phyloP scores from a whole-genome alignment of 768 basidiomycete species.

The Suillus lakei region DNA sequence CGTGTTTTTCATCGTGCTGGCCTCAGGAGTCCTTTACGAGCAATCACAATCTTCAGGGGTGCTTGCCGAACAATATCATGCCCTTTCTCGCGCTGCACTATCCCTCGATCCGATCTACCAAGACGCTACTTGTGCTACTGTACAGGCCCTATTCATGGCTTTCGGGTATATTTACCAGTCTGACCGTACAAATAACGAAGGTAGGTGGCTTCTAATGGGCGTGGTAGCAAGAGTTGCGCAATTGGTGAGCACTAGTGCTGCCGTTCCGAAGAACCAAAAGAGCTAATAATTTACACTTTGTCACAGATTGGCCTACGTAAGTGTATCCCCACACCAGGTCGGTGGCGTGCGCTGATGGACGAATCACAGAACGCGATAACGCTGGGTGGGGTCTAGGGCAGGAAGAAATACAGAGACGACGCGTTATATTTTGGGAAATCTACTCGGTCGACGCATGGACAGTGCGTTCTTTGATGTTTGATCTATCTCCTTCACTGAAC shows the following conservation, averaged over 20 bases:
- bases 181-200: conserved; percentile 48
- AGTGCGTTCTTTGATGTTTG: conserved; percentile 33
- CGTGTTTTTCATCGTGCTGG: conserved; percentile 56
- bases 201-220: conserved; percentile 54
- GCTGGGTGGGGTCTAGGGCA: conserved; percentile 49
- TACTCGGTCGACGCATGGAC: conserved; percentile 55
- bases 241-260: conserved; percentile 40
- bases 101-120: conserved; percentile 48
- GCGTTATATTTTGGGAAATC: conserved; percentile 58
- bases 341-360: background rate
- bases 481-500: background rate
- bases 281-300: conserved; percentile 12
- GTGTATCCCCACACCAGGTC: conserved; percentile 18
- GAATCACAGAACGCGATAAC: conserved; percentile 53
- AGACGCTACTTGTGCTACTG: conserved; percentile 50
- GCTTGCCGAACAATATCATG: conserved; percentile 48
- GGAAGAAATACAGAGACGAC: conserved; percentile 50
- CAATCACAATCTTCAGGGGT: conserved; percentile 34
- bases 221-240: conserved; percentile 47
- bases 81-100: conserved; percentile 52
- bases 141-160: conserved; percentile 53
- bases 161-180: conserved; percentile 47
- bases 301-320: conserved; percentile 57
- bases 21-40: conserved; percentile 52
- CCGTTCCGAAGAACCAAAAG: conserved; percentile 2